Evolutionary conservation across 805 yeast genomes (phyloP), one percentile per base, ranked within the genome.

Genomic region (Candida pseudoglaebosa): DNA sequence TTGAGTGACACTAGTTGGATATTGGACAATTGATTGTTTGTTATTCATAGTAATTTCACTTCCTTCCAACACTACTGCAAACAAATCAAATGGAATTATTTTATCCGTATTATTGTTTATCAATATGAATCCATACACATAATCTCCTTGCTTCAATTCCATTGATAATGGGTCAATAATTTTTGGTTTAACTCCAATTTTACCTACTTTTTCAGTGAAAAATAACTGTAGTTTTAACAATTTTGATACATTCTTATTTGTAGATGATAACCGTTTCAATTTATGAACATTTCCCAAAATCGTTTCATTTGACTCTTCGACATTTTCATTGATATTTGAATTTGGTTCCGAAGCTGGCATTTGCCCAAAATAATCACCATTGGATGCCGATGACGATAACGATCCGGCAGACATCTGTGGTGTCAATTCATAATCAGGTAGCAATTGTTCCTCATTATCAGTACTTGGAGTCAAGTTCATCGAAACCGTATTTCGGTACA

Each of bases 21-120:
- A 44, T 34, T 47, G 49, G 21, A 53, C 44, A 31, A 44, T 39
- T 16, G 38, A 46, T 36, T 36, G 39, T 36, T 45, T 52, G 34
- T 38, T 45, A 24, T 45, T 47, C 3, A 57, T 59, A 36, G 60
- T 47, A 1, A 56, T 53, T n/a, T 53, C 41, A 14, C 45, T 45
- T 3, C 71, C 73, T 44, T 67, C 71, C 14, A 67, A 54, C 16
- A 60, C 56, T 14, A 64, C 70, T 20, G 59, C 55, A 38, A 66
- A 64, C 65, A 61, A 61, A 35, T 66, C 71, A 42, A 66, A 67
- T 4, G 70, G 68, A 30, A 67, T 49, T 2, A 48, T 50, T 5
- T 43, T 40, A 5, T 42, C 38, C 3, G 61, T 54, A 14, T 51
- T 56, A 43, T 67, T 67, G 9, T 44, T 47, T 12, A 65, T 56